These are phyloP conservation scores for Stachybotrys echinatus DNA, from an alignment of 2,329 filamentous ascomycete species.

Conservation along the genomic window DNA sequence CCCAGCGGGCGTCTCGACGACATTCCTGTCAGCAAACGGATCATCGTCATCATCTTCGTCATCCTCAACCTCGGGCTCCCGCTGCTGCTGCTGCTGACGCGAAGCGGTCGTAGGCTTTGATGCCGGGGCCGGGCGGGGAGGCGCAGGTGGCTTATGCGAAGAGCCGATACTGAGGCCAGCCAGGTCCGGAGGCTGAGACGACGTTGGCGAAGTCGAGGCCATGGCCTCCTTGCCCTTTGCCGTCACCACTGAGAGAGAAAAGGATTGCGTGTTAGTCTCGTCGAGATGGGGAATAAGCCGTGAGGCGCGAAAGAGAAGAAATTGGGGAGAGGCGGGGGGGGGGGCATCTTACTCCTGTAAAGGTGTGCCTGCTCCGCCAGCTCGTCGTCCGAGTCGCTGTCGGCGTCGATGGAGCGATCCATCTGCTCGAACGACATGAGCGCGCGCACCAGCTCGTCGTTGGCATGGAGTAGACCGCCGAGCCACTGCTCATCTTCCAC, in stretches of 20 bases:
- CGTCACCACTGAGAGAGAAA: slow-evolving; percentile 39
- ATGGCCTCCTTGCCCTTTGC: slow-evolving; percentile 44
- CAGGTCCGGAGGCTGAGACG: slow-evolving; percentile 35
- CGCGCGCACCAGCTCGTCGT: slow-evolving; percentile 90
- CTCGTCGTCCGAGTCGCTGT: slow-evolving; percentile 66
- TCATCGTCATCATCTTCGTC: slow-evolving; percentile 71
- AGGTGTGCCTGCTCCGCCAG: slow-evolving; percentile 61
- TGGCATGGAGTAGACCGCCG: slow-evolving; percentile 84
- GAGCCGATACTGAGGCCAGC: slow-evolving; percentile 36
- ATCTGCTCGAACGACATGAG: slow-evolving; percentile 94
- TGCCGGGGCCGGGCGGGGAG: slow-evolving; percentile 30
- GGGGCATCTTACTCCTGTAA: slow-evolving; percentile 48
- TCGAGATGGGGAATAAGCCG: neutral
- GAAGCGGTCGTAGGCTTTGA: slow-evolving; percentile 12
- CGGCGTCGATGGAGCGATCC: slow-evolving; percentile 75
- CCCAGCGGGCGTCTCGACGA: slow-evolving; percentile 37
- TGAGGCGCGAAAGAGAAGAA: too few relatives aligned
- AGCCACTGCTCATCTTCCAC: slow-evolving; percentile 90
- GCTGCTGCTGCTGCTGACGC: slow-evolving; percentile 13
- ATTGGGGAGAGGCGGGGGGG: slow-evolving; percentile 8
- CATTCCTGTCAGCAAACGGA: slow-evolving; percentile 81
- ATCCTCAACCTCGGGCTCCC: slow-evolving; percentile 31
- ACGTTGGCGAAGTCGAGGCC: slow-evolving; percentile 35
- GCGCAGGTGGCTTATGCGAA: slow-evolving; percentile 35
- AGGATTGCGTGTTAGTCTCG: neutral